phyloP scores from a whole-genome alignment of 2,329 filamentous ascomycete genomes.

The Nannizziopsis barbatae region DNA sequence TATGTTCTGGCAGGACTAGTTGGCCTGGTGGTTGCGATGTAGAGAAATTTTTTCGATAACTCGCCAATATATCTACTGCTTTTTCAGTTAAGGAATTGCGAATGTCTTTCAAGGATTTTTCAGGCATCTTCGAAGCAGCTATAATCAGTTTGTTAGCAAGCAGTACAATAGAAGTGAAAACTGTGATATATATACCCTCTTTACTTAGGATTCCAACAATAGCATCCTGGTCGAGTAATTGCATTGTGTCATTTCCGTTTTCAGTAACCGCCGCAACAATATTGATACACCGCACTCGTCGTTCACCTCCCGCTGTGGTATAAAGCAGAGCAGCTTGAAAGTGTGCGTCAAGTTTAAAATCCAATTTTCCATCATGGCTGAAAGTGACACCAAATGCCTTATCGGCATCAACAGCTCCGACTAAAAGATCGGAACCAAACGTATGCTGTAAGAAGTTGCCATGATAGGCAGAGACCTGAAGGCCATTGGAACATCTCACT shows the following conservation, averaged over 20 bases:
- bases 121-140: conserved; percentile 70
- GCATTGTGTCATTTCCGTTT: conserved; percentile 69
- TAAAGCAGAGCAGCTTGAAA: conserved; percentile 94
- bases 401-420: conserved; percentile 84
- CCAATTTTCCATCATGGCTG: conserved; percentile 93
- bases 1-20: conserved; percentile 84
- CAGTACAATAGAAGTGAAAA: neutral
- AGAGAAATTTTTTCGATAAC: conserved; percentile 86
- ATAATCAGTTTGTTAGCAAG: conserved; percentile 18
- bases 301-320: conserved; percentile 78
- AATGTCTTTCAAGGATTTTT: conserved; percentile 73
- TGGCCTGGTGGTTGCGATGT: conserved; percentile 80
- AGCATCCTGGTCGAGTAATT: conserved; percentile 91
- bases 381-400: conserved; percentile 89
- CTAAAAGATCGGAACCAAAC: conserved; percentile 86
- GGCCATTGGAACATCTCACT: conserved; percentile 89
- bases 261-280: conserved; percentile 87
- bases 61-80: conserved; percentile 81
- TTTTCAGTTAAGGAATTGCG: conserved; percentile 75
- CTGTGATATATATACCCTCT: conserved; percentile 43
- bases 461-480: conserved; percentile 88
- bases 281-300: conserved; percentile 85
- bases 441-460: conserved; percentile 95
- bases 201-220: conserved; percentile 82
- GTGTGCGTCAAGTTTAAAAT: conserved; percentile 89